Conservation (phyloP, 306 rosid genomes). For the Quillaja saponaria region DNA sequence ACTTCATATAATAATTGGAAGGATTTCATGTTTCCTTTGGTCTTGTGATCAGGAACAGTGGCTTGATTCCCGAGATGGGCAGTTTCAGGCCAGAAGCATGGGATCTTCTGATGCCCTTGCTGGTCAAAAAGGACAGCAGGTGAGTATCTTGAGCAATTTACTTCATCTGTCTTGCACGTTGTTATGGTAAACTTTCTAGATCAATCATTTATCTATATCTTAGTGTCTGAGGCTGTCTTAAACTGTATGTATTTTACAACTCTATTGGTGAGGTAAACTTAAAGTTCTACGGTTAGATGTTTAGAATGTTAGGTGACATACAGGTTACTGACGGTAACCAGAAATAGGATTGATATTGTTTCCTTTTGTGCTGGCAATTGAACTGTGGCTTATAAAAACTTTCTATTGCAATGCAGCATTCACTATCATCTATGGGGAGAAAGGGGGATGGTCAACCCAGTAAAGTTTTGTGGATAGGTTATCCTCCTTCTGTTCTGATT, state of each 20-base stretch:
- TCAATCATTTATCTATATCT: slow-evolving; percentile 7
- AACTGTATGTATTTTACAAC: neutral
- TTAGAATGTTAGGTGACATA: slow-evolving; percentile 10
- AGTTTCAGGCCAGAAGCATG: slow-evolving; percentile 57
- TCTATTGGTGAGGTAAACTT: too few species aligned
- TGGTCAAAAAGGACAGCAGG: slow-evolving; percentile 75
- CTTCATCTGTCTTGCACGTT: slow-evolving; percentile 14
- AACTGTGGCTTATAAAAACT: slow-evolving; percentile 8
- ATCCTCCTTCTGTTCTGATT: slow-evolving; percentile 88
- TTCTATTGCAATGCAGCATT: slow-evolving; percentile 37
- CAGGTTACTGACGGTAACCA: neutral
- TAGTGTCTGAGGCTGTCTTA: slow-evolving; percentile 7
- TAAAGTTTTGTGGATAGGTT: slow-evolving; percentile 83
- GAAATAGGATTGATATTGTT: slow-evolving; percentile 6
- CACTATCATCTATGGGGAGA: slow-evolving; percentile 57
- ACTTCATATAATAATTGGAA: neutral
- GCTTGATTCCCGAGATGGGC: slow-evolving; percentile 68
- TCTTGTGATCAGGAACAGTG: slow-evolving; percentile 63
- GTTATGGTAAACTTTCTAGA: slow-evolving; percentile 2
- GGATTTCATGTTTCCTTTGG: slow-evolving; percentile 27
- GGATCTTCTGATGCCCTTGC: slow-evolving; percentile 59
- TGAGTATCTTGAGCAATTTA: slow-evolving; percentile 39
- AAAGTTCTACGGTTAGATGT: neutral
- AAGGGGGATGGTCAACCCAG: slow-evolving; percentile 75
- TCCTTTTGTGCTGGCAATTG: slow-evolving; percentile 5